Percentiles rank a stretch among this genome's conserved stretches.
Conservation (phyloP, 2,329 filamentous ascomycete species). For the Aspergillus sp. region DNA sequence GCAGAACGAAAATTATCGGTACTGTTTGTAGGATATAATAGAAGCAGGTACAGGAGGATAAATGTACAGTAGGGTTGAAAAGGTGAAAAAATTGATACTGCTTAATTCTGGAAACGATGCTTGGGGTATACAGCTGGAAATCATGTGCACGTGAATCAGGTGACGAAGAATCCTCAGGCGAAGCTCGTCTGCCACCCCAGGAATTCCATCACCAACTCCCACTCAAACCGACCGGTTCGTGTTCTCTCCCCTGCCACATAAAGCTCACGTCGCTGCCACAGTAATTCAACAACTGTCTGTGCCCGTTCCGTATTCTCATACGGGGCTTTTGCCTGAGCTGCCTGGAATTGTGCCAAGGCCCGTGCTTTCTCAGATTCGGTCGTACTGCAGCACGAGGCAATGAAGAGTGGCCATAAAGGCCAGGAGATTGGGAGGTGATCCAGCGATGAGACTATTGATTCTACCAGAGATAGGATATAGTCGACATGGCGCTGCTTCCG, state of each 20-base stretch:
- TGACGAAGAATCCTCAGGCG: not conserved
- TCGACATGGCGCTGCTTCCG: not conserved
- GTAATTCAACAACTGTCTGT: conserved; percentile 1
- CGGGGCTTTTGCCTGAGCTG: conserved; percentile 1
- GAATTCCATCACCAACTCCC: conserved; percentile 6
- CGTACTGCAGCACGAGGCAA: conserved; percentile 2
- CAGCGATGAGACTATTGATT: not conserved
- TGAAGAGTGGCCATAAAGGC: conserved; percentile 6
- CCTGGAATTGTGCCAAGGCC: not conserved
- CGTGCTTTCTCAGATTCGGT: not conserved
- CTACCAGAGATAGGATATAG: not conserved
- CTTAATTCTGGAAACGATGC: not conserved
- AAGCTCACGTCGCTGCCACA: conserved; percentile 1
- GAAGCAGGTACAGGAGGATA: too few species aligned
- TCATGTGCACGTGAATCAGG: not conserved
- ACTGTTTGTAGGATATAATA: conserved; percentile 5
- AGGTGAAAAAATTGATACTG: not conserved
- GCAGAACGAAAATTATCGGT: conserved; percentile 11
- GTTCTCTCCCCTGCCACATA: not conserved
- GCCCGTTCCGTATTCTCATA: conserved; percentile 5
- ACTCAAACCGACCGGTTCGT: conserved; percentile 2
- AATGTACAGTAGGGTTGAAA: not conserved
- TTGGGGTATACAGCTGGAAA: not conserved
- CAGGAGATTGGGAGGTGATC: conserved; percentile 4
- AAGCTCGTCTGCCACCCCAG: conserved; percentile 8